These are phyloP conservation scores for Hirsutella thompsonii DNA, from an alignment of 2,329 filamentous ascomycete genomes.

Conservation along the genomic window DNA sequence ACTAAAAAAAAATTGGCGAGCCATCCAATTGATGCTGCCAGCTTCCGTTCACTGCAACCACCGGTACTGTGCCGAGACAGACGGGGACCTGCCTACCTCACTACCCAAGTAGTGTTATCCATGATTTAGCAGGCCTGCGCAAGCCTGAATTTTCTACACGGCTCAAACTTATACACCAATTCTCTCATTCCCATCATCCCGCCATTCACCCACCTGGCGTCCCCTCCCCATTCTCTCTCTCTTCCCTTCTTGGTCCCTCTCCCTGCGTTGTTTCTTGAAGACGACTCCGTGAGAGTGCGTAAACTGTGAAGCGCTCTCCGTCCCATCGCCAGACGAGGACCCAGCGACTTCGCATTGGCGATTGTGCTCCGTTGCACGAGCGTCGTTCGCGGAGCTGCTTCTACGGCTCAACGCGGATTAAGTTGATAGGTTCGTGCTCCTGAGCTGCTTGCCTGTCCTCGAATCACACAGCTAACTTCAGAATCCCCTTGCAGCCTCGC, in stretches of 20 bases:
- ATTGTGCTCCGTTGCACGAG: slow-evolving; percentile 1
- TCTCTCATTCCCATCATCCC: slow-evolving; percentile 8
- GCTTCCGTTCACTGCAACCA: background rate
- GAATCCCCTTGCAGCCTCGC: slow-evolving; percentile 13
- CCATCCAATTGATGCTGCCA: slow-evolving; percentile 2
- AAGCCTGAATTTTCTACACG: slow-evolving; percentile 11
- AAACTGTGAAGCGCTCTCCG: slow-evolving; percentile 3
- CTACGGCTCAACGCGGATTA: slow-evolving; percentile 13
- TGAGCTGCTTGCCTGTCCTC: background rate
- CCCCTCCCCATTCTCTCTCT: slow-evolving; percentile 3
- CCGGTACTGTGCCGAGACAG: background rate
- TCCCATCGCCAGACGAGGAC: background rate
- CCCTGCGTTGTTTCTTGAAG: background rate
- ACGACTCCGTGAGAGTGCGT: slow-evolving; percentile 1
- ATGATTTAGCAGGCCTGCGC: no score
- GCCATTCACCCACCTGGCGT: background rate
- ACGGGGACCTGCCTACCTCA: slow-evolving; percentile 5
- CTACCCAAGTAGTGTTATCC: no score
- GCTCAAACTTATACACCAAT: slow-evolving; percentile 17
- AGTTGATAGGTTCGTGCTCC: slow-evolving; percentile 17
- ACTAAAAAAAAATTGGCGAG: slow-evolving; percentile 23
- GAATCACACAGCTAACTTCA: slow-evolving; percentile 6
- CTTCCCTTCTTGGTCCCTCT: background rate
- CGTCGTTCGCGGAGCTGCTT: slow-evolving; percentile 6
- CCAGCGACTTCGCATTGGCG: slow-evolving; percentile 3